These are phyloP conservation scores for Trypanosoma theileri DNA, from an alignment of 208 protist genomes.

Conservation along the genomic window DNA sequence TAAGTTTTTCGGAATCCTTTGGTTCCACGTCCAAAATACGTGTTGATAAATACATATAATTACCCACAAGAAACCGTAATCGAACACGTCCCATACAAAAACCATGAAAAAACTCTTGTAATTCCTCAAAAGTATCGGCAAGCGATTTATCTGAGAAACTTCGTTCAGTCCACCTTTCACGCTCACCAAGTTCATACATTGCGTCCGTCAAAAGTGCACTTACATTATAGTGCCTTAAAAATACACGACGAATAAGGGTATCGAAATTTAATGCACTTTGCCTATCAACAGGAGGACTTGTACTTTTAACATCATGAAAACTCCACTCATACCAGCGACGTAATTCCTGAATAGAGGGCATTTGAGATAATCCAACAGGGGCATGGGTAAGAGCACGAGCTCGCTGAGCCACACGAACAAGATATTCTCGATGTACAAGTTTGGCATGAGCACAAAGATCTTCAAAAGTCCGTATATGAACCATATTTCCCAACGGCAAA, in stretches of 20 bases:
- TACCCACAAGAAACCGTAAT: constrained; percentile 64
- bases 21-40: constrained; percentile 48
- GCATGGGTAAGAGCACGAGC: constrained; percentile 50
- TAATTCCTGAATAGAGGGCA: constrained; percentile 67
- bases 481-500: constrained; percentile 48
- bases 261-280: constrained; percentile 51
- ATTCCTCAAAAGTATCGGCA: constrained; percentile 34
- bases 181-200: constrained; percentile 47
- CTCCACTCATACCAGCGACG: constrained; percentile 73
- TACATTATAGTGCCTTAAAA: constrained; percentile 68
- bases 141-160: constrained; percentile 30
- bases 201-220: constrained; percentile 50
- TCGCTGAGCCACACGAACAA: constrained; percentile 52
- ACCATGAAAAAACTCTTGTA: constrained; percentile 56
- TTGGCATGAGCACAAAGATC: constrained; percentile 51
- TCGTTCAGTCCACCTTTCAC: constrained; percentile 57
- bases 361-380: constrained; percentile 66
- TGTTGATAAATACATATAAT: constrained; percentile 75
- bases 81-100: constrained; percentile 57
- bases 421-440: constrained; percentile 54
- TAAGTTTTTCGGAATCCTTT: constrained; percentile 41
- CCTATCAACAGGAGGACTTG: constrained; percentile 29
- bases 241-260: constrained; percentile 51
- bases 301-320: constrained; percentile 70
- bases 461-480: constrained; percentile 45